phyloP scores from a whole-genome alignment of 208 protist species.

The Endotrypanum monterogeii region DNA sequence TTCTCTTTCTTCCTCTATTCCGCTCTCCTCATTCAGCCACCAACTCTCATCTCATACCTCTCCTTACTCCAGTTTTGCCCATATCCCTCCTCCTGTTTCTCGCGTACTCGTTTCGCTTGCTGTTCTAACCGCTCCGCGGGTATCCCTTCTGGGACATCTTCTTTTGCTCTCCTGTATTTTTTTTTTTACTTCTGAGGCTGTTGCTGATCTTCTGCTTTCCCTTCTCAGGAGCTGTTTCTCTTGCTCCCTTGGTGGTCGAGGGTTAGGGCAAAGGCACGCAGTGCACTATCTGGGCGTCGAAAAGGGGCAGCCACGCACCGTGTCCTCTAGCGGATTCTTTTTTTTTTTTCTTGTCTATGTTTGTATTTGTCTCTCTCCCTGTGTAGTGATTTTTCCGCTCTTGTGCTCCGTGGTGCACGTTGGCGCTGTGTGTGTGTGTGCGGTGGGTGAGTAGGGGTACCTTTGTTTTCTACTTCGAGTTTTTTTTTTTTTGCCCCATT shows the following conservation, averaged over 20 bases:
- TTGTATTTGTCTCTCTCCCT: not conserved
- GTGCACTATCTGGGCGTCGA: not conserved
- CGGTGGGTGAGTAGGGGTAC: no score
- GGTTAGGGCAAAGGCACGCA: not conserved
- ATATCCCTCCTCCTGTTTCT: not conserved
- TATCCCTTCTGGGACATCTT: not conserved
- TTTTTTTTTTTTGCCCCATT: not conserved
- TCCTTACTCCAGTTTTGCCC: not conserved
- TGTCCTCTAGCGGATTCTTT: constrained; percentile 11
- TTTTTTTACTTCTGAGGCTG: not conserved
- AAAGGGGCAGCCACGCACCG: not conserved
- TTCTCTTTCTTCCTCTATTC: not conserved
- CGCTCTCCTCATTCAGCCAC: not conserved
- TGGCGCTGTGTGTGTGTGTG: not conserved
- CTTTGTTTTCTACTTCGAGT: no score
- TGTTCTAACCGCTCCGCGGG: not conserved
- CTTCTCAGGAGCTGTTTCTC: not conserved
- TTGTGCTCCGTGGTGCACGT: not conserved
- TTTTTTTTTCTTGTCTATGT: constrained; percentile 2
- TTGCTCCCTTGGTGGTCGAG: not conserved
- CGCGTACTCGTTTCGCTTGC: not conserved
- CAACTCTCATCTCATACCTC: not conserved
- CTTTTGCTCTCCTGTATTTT: not conserved
- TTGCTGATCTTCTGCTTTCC: not conserved
- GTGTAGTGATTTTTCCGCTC: not conserved